These are phyloP conservation scores for Rhizoclosmatium globosum DNA, from an alignment of 192 early-diverging fungal species.

Conservation along the genomic window DNA sequence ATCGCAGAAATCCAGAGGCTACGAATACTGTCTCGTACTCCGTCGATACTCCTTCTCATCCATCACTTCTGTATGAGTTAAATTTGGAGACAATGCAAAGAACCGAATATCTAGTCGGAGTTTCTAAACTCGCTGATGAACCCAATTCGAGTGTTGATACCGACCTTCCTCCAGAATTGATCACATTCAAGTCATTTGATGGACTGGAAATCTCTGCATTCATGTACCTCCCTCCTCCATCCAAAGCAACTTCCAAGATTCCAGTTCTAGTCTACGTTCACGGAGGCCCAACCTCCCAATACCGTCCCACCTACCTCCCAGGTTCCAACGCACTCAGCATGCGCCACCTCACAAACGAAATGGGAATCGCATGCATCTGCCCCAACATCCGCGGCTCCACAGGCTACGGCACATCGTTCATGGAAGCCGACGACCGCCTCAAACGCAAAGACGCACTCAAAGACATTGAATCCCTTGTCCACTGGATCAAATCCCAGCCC, in stretches of 20 bases:
- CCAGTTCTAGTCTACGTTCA: constrained; percentile 17
- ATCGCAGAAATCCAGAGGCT: not conserved
- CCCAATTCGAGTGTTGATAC: too few relatives aligned
- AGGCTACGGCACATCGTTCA: constrained; percentile 16
- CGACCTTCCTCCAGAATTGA: not conserved
- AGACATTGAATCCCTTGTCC: constrained; percentile 22
- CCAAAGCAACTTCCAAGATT: not conserved
- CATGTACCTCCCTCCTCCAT: not conserved
- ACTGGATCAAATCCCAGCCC: constrained; percentile 19
- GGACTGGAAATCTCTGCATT: constrained; percentile 7
- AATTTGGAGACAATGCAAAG: not conserved
- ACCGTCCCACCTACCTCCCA: constrained; percentile 10
- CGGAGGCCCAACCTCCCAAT: constrained; percentile 16
- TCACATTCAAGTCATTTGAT: constrained; percentile 13
- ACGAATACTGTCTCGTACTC: not conserved
- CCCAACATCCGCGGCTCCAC: constrained; percentile 25
- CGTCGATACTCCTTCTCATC: not conserved
- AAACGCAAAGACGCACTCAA: constrained; percentile 26
- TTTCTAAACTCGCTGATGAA: not conserved
- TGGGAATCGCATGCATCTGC: constrained; percentile 12
- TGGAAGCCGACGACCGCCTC: constrained; percentile 24
- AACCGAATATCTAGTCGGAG: not conserved
- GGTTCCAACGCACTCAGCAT: constrained; percentile 17
- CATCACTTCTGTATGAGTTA: not conserved
- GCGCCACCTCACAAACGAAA: constrained; percentile 20